A percentile compares a stretch with the other conserved stretches of the same genome.
These are phyloP conservation scores for Dalechampia spathulata DNA, from an alignment of 441 rosid species.

Conservation along the genomic window DNA sequence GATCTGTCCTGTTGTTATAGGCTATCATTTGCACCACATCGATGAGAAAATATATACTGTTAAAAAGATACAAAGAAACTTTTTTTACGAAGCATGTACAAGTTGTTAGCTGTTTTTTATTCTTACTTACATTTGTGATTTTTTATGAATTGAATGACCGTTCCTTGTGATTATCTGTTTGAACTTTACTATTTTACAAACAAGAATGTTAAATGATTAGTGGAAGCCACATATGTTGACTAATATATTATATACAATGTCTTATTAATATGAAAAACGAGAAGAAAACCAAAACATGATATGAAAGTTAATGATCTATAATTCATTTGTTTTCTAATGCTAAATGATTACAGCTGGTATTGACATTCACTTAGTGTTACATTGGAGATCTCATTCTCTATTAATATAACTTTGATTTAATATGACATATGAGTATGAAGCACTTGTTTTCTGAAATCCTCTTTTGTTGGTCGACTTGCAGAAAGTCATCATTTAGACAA, in stretches of 20 bases:
- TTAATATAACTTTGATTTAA: neutral
- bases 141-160: too few species aligned
- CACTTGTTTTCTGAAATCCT: neutral
- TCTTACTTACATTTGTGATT: too few species aligned
- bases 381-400: neutral
- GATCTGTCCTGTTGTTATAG: neutral
- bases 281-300: neutral
- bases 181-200: too few species aligned
- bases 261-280: neutral
- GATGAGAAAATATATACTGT: neutral
- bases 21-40: neutral
- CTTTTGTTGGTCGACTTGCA: too few species aligned
- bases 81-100: neutral
- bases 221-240: neutral
- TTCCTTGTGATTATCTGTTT: too few species aligned
- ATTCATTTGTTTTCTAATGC: too few species aligned
- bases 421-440: neutral
- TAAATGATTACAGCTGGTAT: neutral
- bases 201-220: too few species aligned
- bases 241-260: neutral
- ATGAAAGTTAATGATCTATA: neutral
- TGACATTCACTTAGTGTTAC: too few species aligned
- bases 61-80: neutral
- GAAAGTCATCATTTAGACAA: neutral
- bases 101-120: neutral